Evolutionary conservation across 2,329 filamentous ascomycete species (phyloP).

Genomic region (Stagonosporopsis tanaceti): DNA sequence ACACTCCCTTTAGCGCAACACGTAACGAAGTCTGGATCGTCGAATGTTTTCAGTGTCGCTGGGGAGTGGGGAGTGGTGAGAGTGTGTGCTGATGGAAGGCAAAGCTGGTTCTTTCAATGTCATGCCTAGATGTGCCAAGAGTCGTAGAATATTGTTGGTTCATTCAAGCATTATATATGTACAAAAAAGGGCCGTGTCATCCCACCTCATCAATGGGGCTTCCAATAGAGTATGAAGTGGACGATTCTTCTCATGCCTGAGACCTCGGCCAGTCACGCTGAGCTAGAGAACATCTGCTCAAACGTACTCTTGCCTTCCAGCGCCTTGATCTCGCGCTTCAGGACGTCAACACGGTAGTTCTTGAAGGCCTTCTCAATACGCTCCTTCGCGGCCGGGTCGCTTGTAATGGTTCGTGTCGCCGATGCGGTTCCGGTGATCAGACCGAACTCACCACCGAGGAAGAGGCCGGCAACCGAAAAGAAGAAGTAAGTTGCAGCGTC

Average conservation of each 20-base stretch:
- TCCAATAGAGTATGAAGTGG: conserved; percentile 18
- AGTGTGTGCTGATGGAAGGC: conserved; percentile 1
- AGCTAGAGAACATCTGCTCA: conserved; percentile 37
- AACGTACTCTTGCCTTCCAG: conserved; percentile 57
- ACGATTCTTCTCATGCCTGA: conserved; percentile 12
- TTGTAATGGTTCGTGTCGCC: conserved; percentile 61
- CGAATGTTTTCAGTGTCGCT: conserved; percentile 5
- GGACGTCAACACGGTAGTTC: conserved; percentile 68
- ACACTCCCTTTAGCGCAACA: conserved; percentile 12
- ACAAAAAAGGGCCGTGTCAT: neutral
- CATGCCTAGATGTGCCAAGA: neutral
- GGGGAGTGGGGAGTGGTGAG: conserved; percentile 4
- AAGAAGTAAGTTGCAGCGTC: conserved; percentile 71
- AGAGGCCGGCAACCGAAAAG: conserved; percentile 67
- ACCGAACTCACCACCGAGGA: conserved; percentile 70
- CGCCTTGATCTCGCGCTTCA: conserved; percentile 65
- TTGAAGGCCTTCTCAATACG: conserved; percentile 71
- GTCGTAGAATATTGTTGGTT: neutral
- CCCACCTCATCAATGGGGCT: conserved; percentile 10
- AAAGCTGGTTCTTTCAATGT: neutral
- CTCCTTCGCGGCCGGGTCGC: conserved; percentile 61
- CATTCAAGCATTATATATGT: conserved; percentile 7
- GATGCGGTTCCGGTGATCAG: conserved; percentile 65
- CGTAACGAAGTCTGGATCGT: conserved; percentile 16
- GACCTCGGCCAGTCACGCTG: conserved; percentile 13